Evolutionary conservation across 305 asterid genomes (phyloP), one percentile per base, ranked within the genome.

Genomic region (Fraxinus paxiana): DNA sequence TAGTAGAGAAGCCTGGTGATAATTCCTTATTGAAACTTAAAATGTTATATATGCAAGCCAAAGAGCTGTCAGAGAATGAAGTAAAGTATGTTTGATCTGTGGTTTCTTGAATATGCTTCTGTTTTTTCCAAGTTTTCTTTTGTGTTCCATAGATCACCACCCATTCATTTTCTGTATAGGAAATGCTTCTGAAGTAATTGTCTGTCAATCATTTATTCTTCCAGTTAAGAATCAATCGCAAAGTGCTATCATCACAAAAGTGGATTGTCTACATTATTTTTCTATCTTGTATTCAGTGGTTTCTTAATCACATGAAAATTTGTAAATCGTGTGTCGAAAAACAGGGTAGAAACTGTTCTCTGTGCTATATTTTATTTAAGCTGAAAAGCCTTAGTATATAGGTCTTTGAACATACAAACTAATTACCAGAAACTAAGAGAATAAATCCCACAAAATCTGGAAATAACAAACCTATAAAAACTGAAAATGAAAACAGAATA

Each of bases 1-100:
- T 90, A 43, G 98, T 96, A 75, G 97, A 96, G 84, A 92, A 91
- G 90, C 94, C 98, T 41, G 94, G 94, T 74, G 98, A 96, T 84
- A 89, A 79, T 84, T 96, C 98, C 56, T 85, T 96, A 35, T 79
- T 88, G 54, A 92, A 73, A 87, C 99, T 96, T 76, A 94, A 89
- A 86, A 79, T 65, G 86, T 84, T 92, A 80, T 96, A 96, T 65
- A 89, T 84, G 79, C 94, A 89, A 85, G 99, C 98, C 77, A 96
- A 92, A 90, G 94, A 93, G 56, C 92, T 96, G 59, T 92, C 98
- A 0, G 98, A 92, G 89, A 87, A 38, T 71, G 99, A 96, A 93
- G 91, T 90, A 79, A 79, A 31, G 98, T 96, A 88, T 38, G 94
- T 74, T 73, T 80, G 30, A n/a, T 67, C 73, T 24, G 33, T 20